These are phyloP conservation scores for Ilyonectria robusta DNA, from an alignment of 2,329 filamentous ascomycete genomes.

Conservation along the genomic window DNA sequence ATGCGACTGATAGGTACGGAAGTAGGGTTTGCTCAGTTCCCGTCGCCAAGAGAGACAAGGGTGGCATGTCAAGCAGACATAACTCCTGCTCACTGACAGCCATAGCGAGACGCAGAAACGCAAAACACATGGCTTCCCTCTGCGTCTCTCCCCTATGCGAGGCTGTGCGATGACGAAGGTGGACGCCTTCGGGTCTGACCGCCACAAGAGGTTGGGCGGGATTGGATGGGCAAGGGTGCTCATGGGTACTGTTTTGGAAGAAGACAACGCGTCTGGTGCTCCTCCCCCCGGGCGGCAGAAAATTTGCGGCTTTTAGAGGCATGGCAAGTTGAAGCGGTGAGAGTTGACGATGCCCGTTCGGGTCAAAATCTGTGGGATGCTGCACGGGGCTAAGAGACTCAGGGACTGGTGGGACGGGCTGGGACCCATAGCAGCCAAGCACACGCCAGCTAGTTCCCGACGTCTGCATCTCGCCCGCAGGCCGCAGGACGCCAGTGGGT, in stretches of 20 bases:
- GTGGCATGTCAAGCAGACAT: background rate
- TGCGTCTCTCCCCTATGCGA: background rate
- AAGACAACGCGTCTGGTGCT: constrained; percentile 32
- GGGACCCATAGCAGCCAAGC: constrained; percentile 23
- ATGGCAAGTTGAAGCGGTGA: constrained; percentile 45
- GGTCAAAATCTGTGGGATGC: constrained; percentile 41
- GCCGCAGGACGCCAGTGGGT: constrained; percentile 27
- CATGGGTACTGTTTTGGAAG: constrained; percentile 26
- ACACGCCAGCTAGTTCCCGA: constrained; percentile 29
- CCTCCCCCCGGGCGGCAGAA: constrained; percentile 40
- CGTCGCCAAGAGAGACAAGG: constrained; percentile 9
- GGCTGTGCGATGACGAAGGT: constrained; percentile 38
- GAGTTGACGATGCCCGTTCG: constrained; percentile 46
- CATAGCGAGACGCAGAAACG: constrained; percentile 1
- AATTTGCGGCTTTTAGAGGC: constrained; percentile 45
- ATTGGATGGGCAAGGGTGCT: constrained; percentile 32
- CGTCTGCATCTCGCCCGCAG: constrained; percentile 31
- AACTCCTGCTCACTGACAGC: background rate
- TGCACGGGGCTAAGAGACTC: constrained; percentile 44
- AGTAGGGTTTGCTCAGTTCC: constrained; percentile 8
- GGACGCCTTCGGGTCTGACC: constrained; percentile 47
- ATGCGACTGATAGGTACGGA: constrained; percentile 5
- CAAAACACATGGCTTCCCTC: constrained; percentile 9
- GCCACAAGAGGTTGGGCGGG: constrained; percentile 35
- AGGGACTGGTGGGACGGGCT: constrained; percentile 35